These are phyloP conservation scores for Thraustochytrium sp. DNA, from an alignment of 352 stramenopile species.

Conservation along the genomic window DNA sequence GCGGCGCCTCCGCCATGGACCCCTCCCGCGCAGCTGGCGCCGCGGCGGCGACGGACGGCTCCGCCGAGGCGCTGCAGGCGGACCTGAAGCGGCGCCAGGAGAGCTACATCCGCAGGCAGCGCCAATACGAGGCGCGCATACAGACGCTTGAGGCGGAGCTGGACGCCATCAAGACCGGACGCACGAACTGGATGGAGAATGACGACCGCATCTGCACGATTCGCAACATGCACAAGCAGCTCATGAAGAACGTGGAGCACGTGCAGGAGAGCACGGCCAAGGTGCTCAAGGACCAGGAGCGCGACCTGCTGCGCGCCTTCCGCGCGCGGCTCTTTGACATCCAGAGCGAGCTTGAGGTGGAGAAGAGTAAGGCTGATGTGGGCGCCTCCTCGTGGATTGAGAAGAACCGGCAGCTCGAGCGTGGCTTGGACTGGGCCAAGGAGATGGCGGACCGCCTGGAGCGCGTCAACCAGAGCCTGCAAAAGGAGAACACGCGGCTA, in stretches of 20 bases:
- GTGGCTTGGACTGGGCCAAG: slow-evolving; percentile 73
- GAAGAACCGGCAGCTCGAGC: slow-evolving; percentile 74
- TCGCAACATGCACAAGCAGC: slow-evolving; percentile 69
- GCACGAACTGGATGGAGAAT: slow-evolving; percentile 66
- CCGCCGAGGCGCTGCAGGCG: slow-evolving; percentile 38
- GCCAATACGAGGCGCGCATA: slow-evolving; percentile 76
- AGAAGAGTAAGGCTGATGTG: slow-evolving; percentile 81
- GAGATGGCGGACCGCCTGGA: slow-evolving; percentile 79
- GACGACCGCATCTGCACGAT: slow-evolving; percentile 72
- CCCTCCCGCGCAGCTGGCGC: background rate
- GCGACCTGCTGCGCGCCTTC: slow-evolving; percentile 78
- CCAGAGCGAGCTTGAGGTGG: slow-evolving; percentile 80
- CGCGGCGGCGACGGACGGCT: background rate
- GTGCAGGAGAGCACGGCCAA: slow-evolving; percentile 80
- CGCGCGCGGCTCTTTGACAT: slow-evolving; percentile 80
- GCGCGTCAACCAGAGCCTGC: slow-evolving; percentile 77
- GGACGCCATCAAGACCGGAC: slow-evolving; percentile 55
- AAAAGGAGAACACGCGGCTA: slow-evolving; percentile 72
- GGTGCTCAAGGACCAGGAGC: slow-evolving; percentile 82
- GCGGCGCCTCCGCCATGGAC: background rate
- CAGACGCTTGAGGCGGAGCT: slow-evolving; percentile 64
- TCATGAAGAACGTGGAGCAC: slow-evolving; percentile 77
- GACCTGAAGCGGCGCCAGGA: slow-evolving; percentile 56
- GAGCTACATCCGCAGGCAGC: slow-evolving; percentile 73
- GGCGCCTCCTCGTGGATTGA: slow-evolving; percentile 80